Conservation (phyloP, 2,329 filamentous ascomycete genomes). For the Thelonectria discophora region DNA sequence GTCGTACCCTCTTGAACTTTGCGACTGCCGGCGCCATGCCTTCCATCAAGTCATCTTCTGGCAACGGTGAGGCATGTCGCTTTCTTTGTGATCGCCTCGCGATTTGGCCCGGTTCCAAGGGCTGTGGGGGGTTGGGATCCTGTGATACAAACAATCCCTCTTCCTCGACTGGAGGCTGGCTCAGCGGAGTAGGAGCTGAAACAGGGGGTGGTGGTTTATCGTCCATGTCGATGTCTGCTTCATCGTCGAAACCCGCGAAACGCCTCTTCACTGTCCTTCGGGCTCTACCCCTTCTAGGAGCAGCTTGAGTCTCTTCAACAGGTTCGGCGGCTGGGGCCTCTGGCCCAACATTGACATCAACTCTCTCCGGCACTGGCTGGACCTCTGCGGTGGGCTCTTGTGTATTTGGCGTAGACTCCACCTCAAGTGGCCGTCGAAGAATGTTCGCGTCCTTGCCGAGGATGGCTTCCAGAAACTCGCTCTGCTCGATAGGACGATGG, state of each 20-base stretch:
- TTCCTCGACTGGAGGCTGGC: constrained; percentile 37
- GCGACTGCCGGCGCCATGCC: constrained; percentile 79
- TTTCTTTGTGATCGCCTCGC: constrained; percentile 53
- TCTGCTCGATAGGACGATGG: constrained; percentile 86
- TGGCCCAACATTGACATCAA: constrained; percentile 15
- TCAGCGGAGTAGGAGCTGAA: background rate
- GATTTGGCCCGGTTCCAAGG: constrained; percentile 32
- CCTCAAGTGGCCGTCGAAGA: constrained; percentile 73
- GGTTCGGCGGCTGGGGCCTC: constrained; percentile 28
- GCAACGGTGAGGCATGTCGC: constrained; percentile 53
- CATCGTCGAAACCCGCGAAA: constrained; percentile 76
- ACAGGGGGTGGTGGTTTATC: constrained; percentile 26
- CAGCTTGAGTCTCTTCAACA: constrained; percentile 35
- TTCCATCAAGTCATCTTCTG: constrained; percentile 69
- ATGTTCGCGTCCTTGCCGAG: constrained; percentile 79
- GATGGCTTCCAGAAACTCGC: constrained; percentile 91
- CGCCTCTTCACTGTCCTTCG: constrained; percentile 59
- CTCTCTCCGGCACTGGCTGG: constrained; percentile 14
- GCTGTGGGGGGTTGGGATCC: constrained; percentile 42
- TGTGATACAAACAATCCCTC: constrained; percentile 68
- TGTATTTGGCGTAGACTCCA: constrained; percentile 46
- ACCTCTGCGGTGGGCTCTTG: constrained; percentile 25
- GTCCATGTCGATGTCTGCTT: constrained; percentile 52
- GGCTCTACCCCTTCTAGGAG: constrained; percentile 35
- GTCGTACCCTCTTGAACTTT: constrained; percentile 79